Conservation (phyloP, 148 eudicot species). For the Arbutus unedo region DNA sequence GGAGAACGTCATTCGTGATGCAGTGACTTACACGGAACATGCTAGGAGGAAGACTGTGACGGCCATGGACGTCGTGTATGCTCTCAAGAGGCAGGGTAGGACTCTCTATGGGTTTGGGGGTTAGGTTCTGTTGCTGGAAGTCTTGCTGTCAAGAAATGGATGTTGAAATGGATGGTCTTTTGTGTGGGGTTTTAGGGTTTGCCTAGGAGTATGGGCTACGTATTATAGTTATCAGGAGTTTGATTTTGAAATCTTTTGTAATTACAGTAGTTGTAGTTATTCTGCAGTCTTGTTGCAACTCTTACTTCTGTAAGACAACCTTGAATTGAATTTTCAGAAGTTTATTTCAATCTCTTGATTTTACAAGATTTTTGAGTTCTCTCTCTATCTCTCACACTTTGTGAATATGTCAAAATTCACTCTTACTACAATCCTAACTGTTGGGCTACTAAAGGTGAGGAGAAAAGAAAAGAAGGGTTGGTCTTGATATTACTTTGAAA, state of each 20-base stretch:
- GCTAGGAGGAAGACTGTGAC: background rate
- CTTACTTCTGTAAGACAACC: background rate
- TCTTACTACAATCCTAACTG: too few relatives aligned
- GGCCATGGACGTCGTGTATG: background rate
- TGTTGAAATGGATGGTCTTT: too few relatives aligned
- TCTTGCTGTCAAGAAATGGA: background rate
- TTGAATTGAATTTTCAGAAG: background rate
- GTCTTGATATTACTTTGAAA: too few relatives aligned
- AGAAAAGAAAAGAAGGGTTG: too few relatives aligned
- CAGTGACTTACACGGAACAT: background rate
- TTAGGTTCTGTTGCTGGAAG: background rate
- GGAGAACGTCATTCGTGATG: background rate
- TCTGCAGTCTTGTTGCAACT: background rate
- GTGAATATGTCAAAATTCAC: too few relatives aligned
- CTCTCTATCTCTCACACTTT: background rate
- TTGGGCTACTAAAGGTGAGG: too few relatives aligned
- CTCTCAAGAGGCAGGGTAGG: slow-evolving; percentile 2
- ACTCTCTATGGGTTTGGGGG: background rate
- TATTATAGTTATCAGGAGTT: background rate
- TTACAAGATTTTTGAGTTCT: background rate
- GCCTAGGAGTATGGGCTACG: background rate
- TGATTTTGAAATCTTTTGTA: background rate
- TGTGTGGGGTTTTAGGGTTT: background rate
- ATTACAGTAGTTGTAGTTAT: background rate
- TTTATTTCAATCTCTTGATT: background rate